Evolutionary conservation across 1,139 yeast genomes (phyloP).

Genomic region (Magnusiomyces suaveolens): DNA sequence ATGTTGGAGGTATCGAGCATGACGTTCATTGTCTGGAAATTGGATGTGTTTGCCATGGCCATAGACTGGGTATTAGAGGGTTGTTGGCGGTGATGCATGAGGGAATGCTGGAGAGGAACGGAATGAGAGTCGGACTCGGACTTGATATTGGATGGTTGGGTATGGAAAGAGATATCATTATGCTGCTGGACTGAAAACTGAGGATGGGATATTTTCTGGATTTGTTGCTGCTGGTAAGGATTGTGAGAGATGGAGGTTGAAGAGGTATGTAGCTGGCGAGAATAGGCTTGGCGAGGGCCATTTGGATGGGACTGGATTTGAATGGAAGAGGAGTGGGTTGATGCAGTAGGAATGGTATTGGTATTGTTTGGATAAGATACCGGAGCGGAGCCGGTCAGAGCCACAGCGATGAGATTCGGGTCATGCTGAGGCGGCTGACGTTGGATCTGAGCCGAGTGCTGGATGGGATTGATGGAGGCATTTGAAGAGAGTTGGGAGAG

Average conservation of each 20-base stretch:
- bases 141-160: neutral
- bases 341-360: neutral
- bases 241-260: too few species aligned
- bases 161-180: neutral
- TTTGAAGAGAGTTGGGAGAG: conserved; percentile 1
- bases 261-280: too few species aligned
- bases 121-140: neutral
- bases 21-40: conserved; percentile 9
- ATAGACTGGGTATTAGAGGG: conserved; percentile 14
- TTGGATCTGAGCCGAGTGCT: neutral
- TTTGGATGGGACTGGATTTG: too few species aligned
- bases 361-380: neutral
- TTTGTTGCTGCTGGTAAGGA: conserved; percentile 4
- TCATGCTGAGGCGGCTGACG: neutral
- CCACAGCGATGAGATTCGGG: neutral
- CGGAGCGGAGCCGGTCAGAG: neutral
- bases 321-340: neutral
- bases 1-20: conserved; percentile 2
- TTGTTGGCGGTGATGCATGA: conserved; percentile 8
- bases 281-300: too few species aligned
- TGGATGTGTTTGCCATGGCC: conserved; percentile 15
- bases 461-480: neutral
- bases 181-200: neutral
- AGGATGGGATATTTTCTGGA: neutral
- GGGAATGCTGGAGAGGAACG: neutral